phyloP scores from a whole-genome alignment of 176 grass and related monocot species.

The Leersia perrieri region DNA sequence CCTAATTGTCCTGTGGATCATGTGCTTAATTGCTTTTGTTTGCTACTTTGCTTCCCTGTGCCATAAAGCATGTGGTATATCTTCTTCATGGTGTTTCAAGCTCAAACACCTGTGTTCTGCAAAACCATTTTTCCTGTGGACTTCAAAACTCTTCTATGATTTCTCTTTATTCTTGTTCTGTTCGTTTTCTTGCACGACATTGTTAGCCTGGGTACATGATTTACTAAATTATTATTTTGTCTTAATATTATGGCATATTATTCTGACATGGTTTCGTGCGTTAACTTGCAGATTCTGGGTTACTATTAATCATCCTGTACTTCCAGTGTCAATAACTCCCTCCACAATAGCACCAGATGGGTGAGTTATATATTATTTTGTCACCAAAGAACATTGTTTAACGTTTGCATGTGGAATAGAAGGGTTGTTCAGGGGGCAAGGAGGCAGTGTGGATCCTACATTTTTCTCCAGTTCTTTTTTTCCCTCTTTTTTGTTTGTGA shows the following conservation, averaged over 20 bases:
- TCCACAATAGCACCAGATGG: slow-evolving; percentile 46
- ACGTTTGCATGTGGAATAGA: not conserved
- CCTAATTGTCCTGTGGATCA: not conserved
- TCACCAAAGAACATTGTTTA: slow-evolving; percentile 6
- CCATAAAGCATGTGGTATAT: not conserved
- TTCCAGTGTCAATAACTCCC: slow-evolving; percentile 47
- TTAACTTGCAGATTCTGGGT: slow-evolving; percentile 73
- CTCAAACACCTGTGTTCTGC: not conserved
- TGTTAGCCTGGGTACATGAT: not conserved
- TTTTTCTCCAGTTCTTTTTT: not conserved
- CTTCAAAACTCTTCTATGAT: not conserved
- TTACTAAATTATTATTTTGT: not conserved
- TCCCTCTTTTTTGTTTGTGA: slow-evolving; percentile 23
- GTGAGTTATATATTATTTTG: slow-evolving; percentile 51
- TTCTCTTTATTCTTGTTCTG: not conserved
- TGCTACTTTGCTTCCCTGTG: not conserved
- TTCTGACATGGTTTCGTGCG: slow-evolving; percentile 41
- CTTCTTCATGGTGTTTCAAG: not conserved
- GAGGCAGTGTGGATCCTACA: not conserved
- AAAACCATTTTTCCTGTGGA: not conserved
- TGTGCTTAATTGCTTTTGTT: slow-evolving; percentile 12
- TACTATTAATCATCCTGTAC: slow-evolving; percentile 53
- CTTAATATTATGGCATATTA: slow-evolving; percentile 9
- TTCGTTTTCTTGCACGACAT: not conserved
- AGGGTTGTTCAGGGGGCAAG: not conserved